phyloP scores from a whole-genome alignment of 2,329 filamentous ascomycete genomes.

The Alternaria triticina region DNA sequence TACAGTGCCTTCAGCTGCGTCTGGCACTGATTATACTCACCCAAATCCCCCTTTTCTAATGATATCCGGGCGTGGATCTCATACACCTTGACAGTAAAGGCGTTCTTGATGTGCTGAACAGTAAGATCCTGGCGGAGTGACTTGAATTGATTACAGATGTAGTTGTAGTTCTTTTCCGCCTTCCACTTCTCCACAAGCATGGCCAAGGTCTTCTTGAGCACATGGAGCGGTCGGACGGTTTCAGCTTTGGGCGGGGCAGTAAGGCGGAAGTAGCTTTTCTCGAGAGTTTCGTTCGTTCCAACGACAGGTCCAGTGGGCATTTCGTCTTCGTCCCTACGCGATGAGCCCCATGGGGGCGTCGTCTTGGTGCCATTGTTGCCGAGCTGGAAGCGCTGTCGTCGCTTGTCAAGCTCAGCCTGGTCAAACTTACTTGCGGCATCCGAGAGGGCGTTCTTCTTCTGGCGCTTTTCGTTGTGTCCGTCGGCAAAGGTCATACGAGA shows the following conservation, averaged over 20 bases:
- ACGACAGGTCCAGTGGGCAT: constrained; percentile 72
- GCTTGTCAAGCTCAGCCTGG: constrained; percentile 83
- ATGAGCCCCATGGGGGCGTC: constrained; percentile 58
- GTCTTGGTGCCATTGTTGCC: constrained; percentile 59
- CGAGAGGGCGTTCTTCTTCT: constrained; percentile 55
- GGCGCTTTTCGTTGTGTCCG: constrained; percentile 53
- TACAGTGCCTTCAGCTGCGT: constrained; percentile 95
- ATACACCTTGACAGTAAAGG: constrained; percentile 95
- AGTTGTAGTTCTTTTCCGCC: constrained; percentile 90
- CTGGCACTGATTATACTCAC: constrained; percentile 99
- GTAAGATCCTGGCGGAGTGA: constrained; percentile 97
- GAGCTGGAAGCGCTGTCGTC: constrained; percentile 82
- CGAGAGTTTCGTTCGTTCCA: constrained; percentile 80
- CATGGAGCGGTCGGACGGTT: constrained; percentile 80
- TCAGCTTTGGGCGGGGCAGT: constrained; percentile 88
- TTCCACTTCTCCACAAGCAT: constrained; percentile 94
- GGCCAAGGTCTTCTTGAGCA: constrained; percentile 85
- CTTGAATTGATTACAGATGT: constrained; percentile 99
- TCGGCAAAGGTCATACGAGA: constrained; percentile 74
- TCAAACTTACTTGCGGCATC: constrained; percentile 84
- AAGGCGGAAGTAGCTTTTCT: constrained; percentile 94
- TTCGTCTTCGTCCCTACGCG: constrained; percentile 57
- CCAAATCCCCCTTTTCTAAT: constrained; percentile 96
- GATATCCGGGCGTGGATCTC: constrained; percentile 98
- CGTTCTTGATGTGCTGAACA: constrained; percentile 94